Conservation (phyloP, 768 basidiomycete genomes). For the Russula lepida region DNA sequence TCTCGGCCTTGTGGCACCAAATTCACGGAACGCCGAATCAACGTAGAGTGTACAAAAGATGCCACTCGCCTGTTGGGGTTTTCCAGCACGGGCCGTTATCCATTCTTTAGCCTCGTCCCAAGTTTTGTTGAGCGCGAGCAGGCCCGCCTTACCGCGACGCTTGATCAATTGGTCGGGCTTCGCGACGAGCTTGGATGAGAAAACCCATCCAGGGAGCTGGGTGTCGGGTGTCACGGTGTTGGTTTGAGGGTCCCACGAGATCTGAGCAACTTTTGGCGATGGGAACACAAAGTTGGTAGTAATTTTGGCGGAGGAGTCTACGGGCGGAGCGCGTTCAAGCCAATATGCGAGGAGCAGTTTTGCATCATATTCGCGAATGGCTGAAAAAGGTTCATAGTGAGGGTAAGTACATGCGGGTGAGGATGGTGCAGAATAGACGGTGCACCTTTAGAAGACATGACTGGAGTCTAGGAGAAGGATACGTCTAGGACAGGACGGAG, state of each 20-base stretch:
- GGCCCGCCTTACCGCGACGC: slow-evolving; percentile 95
- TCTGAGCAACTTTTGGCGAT: slow-evolving; percentile 72
- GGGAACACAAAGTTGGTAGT: slow-evolving; percentile 56
- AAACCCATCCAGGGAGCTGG: slow-evolving; percentile 72
- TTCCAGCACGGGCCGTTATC: slow-evolving; percentile 84
- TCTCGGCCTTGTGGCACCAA: slow-evolving; percentile 10
- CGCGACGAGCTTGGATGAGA: slow-evolving; percentile 80
- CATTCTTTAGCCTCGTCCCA: slow-evolving; percentile 84
- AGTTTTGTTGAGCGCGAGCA: slow-evolving; percentile 87
- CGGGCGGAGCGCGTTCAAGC: slow-evolving; percentile 82
- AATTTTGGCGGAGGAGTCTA: slow-evolving; percentile 52
- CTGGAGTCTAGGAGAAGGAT: background rate
- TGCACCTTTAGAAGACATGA: slow-evolving; percentile 22
- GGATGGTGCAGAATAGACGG: background rate
- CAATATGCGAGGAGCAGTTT: slow-evolving; percentile 97
- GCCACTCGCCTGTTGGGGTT: slow-evolving; percentile 71
- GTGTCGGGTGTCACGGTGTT: slow-evolving; percentile 49
- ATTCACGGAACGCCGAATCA: background rate
- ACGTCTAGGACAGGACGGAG: slow-evolving; percentile 1
- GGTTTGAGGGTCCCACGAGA: slow-evolving; percentile 73
- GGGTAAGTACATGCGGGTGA: slow-evolving; percentile 11
- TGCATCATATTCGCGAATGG: slow-evolving; percentile 97
- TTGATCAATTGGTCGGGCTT: slow-evolving; percentile 99
- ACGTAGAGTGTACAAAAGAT: background rate
- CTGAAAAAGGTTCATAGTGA: slow-evolving; percentile 26